Conservation (phyloP, 176 grass and related monocot species). For the Oryza glumipatula region DNA sequence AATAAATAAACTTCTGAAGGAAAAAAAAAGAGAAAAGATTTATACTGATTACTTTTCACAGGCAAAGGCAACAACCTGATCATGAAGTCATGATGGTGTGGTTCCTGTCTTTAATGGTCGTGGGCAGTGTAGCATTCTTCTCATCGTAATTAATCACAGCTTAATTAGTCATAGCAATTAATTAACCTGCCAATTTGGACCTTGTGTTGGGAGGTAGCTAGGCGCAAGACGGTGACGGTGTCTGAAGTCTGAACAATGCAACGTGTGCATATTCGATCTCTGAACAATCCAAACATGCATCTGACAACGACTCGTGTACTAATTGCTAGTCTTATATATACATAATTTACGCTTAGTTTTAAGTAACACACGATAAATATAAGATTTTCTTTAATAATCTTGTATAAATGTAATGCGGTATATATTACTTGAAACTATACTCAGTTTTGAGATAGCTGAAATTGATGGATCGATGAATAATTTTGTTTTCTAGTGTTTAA, state of each 20-base stretch:
- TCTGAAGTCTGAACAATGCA: background rate
- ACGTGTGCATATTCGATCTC: background rate
- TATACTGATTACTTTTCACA: background rate
- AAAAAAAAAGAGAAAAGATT: background rate
- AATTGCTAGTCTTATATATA: background rate
- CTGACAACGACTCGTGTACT: background rate
- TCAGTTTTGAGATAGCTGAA: too few species aligned
- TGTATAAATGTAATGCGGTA: too few species aligned
- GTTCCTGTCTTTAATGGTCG: background rate
- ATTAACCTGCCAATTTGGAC: background rate
- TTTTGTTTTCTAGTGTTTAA: too few species aligned
- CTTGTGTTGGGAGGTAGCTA: constrained; percentile 5
- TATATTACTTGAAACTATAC: too few species aligned
- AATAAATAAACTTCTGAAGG: background rate
- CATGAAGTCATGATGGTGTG: background rate
- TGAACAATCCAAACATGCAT: background rate
- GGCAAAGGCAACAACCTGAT: background rate
- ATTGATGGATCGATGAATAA: too few species aligned
- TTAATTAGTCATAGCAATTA: background rate
- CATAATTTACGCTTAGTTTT: too few species aligned
- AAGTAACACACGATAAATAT: too few species aligned
- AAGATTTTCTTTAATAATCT: too few species aligned
- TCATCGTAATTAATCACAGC: background rate
- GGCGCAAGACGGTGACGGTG: background rate
- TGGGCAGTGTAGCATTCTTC: background rate